phyloP scores from a whole-genome alignment of 768 basidiomycete genomes.

The Suillus luteus region DNA sequence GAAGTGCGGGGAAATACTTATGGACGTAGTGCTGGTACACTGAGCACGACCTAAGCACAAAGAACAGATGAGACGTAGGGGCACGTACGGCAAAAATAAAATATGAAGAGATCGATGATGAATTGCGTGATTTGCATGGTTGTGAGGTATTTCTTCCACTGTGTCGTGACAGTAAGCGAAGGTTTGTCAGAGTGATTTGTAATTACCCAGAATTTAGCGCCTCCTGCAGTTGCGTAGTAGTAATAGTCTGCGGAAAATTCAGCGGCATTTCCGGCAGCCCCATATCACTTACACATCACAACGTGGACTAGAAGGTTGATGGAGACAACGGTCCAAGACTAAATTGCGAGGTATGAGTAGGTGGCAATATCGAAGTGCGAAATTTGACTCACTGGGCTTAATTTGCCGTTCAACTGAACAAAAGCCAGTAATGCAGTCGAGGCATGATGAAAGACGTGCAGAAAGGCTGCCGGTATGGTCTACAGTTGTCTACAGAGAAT shows the following conservation, averaged over 20 bases:
- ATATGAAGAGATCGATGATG: conserved; percentile 23
- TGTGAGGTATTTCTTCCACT: conserved; percentile 33
- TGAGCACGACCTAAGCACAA: neutral
- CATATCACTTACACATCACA: conserved; percentile 78
- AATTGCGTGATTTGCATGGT: conserved; percentile 31
- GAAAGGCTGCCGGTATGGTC: conserved; percentile 62
- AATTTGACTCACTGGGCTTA: conserved; percentile 72
- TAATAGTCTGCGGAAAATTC: conserved; percentile 75
- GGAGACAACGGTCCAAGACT: conserved; percentile 92
- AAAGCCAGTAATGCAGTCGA: conserved; percentile 93
- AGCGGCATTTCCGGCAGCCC: conserved; percentile 4
- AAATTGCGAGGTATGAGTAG: conserved; percentile 8
- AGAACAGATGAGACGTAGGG: neutral
- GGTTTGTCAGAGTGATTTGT: neutral
- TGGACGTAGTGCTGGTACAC: conserved; percentile 31
- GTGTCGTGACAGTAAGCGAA: neutral
- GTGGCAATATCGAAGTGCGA: neutral
- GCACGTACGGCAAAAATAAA: conserved; percentile 27
- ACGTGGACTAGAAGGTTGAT: conserved; percentile 93
- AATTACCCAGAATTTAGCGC: conserved; percentile 28
- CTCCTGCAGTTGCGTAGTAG: conserved; percentile 92
- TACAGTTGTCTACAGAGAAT: conserved; percentile 8
- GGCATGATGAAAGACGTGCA: conserved; percentile 98
- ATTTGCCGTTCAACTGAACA: conserved; percentile 87
- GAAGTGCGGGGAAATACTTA: conserved; percentile 27